Evolutionary conservation across 2,329 filamentous ascomycete genomes (phyloP), one percentile per base, ranked within the genome.

Genomic region (Colletotrichum filicis): DNA sequence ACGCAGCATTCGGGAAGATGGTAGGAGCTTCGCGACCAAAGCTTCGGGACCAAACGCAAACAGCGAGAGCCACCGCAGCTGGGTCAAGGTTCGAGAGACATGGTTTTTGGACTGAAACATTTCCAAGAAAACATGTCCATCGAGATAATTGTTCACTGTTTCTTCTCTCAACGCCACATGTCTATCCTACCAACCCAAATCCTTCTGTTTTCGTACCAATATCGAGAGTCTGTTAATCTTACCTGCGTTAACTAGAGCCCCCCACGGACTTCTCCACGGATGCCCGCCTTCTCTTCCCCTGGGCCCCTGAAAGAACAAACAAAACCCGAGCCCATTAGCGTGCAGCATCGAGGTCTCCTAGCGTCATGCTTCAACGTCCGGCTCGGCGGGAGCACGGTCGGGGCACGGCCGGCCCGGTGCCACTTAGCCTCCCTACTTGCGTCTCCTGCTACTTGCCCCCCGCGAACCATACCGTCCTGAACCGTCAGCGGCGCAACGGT

Each of bases 361-460:
- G 71, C 56, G 70, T 49, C 11, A 60, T 66, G 46, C 66, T n/a
- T 56, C 71, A 46, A 61, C 46, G 56, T 73, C 66, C 66, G 46
- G 66, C 71, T 73, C 66, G 61, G 67, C 71, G 71, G 66, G 66
- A 73, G 71, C 71, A 70, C 71, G 71, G 71, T 68, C 71, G 61
- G 71, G 60, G 71, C 71, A 73, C 71, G 71, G 71, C 71, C 71
- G 71, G 66, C 49, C 71, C 71, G 71, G 46, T 61, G 71, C 71
- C 60, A 66, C 32, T 66, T 73, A 62, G 66, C 66, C 60, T 73
- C 66, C 66, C 52, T 65, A 14, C 66, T 32, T 73, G 66, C 71
- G 60, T 65, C 61, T 71, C 66, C 66, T 73, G 71, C 71, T 57
- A 66, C 70, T 65, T 46, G 59, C 30, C 55, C 19, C 53, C 65